These are phyloP conservation scores for Candida tammaniensis DNA, from an alignment of 805 yeast genomes.

Conservation along the genomic window DNA sequence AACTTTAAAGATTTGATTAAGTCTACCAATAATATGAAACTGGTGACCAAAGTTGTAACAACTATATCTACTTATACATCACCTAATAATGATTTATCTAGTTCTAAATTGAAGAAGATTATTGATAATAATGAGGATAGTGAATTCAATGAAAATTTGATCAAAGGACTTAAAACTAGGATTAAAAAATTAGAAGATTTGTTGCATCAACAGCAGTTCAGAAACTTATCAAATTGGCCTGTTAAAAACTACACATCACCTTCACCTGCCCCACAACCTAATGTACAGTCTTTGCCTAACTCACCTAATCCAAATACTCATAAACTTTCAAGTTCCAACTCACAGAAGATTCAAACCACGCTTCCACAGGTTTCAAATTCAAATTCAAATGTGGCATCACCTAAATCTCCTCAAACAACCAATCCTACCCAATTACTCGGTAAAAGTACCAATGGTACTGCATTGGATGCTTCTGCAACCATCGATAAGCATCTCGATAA, in stretches of 20 bases:
- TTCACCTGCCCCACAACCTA: not conserved
- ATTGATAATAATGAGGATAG: slow-evolving; percentile 19
- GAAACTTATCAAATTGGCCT: slow-evolving; percentile 49
- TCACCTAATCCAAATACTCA: not conserved
- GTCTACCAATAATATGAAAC: slow-evolving; percentile 36
- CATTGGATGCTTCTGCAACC: slow-evolving; percentile 33
- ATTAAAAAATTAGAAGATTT: slow-evolving; percentile 75
- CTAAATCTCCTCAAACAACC: not conserved
- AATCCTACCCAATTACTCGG: slow-evolving; percentile 29
- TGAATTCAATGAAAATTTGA: slow-evolving; percentile 37
- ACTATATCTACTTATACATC: slow-evolving; percentile 29
- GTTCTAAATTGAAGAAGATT: slow-evolving; percentile 11
- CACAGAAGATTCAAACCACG: not conserved
- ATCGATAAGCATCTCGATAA: slow-evolving; percentile 44
- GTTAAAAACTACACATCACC: slow-evolving; percentile 19
- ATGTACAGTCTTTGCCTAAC: not conserved
- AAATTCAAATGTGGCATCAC: not conserved
- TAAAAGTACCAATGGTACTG: slow-evolving; percentile 13
- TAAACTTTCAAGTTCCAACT: not conserved
- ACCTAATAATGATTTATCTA: slow-evolving; percentile 12
- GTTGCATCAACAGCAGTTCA: slow-evolving; percentile 69
- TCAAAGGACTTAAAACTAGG: slow-evolving; percentile 65
- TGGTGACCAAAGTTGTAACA: slow-evolving; percentile 28
- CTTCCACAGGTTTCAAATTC: slow-evolving; percentile 1
- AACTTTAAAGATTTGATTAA: slow-evolving; percentile 46